phyloP scores from a whole-genome alignment of 345 rosid species.

The Hevea brasiliensis region DNA sequence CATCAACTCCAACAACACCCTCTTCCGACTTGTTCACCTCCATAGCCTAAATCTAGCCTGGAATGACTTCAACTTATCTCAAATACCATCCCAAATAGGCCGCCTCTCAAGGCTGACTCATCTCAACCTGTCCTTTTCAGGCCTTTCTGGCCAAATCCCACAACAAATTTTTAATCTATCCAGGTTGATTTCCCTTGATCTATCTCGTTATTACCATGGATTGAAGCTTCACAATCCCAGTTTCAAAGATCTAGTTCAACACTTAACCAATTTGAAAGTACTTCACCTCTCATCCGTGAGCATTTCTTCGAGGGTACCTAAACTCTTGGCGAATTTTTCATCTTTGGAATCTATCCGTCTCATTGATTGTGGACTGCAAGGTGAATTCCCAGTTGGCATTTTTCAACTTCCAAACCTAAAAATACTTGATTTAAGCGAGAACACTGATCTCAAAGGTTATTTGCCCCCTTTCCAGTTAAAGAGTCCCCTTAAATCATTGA shows the following conservation, averaged over 20 bases:
- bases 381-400: conserved; percentile 11
- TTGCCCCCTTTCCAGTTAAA: not conserved
- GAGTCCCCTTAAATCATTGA: too few relatives aligned
- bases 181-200: not conserved
- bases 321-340: conserved; percentile 2
- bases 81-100: too few relatives aligned
- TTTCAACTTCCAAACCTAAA: not conserved
- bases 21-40: too few relatives aligned
- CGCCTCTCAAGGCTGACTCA: too few relatives aligned
- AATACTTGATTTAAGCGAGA: not conserved
- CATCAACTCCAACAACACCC: too few relatives aligned
- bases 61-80: too few relatives aligned
- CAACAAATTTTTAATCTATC: too few relatives aligned
- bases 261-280: conserved; percentile 10
- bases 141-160: too few relatives aligned
- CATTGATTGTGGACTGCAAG: not conserved
- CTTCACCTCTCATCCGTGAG: not conserved
- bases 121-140: too few relatives aligned
- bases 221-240: not conserved
- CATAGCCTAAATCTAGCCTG: too few relatives aligned
- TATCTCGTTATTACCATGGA: too few relatives aligned
- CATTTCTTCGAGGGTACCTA: conserved; percentile 9
- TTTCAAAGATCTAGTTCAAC: not conserved
- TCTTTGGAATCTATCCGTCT: conserved; percentile 5
- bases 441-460: not conserved